phyloP scores from a whole-genome alignment of 306 rosid species.

The Ormosia semicastrata region DNA sequence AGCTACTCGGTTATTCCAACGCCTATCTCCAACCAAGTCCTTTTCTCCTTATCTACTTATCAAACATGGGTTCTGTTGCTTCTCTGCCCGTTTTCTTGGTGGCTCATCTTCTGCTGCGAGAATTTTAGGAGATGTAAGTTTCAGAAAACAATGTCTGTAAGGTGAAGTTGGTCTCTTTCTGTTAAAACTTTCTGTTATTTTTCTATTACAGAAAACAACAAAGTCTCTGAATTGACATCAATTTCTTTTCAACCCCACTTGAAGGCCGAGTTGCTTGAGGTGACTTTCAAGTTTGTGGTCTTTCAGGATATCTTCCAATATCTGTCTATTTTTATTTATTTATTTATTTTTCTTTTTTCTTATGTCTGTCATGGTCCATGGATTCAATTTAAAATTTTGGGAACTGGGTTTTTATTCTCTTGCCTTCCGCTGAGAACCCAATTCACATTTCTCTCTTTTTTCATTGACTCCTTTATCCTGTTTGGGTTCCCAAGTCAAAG shows the following conservation, averaged over 20 bases:
- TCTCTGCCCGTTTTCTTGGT: constrained; percentile 44
- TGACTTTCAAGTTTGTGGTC: constrained; percentile 36
- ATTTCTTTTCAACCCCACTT: constrained; percentile 12
- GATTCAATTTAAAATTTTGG: constrained; percentile 26
- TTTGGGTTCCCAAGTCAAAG: constrained; percentile 35
- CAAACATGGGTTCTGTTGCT: constrained; percentile 17
- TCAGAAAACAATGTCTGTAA: background rate
- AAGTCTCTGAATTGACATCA: constrained; percentile 27
- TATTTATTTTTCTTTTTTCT: background rate
- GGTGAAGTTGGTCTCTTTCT: background rate
- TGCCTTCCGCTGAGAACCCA: constrained; percentile 41
- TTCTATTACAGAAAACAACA: constrained; percentile 27
- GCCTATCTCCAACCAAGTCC: constrained; percentile 9
- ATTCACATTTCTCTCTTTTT: constrained; percentile 28
- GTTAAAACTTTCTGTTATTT: background rate
- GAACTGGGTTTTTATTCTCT: constrained; percentile 39
- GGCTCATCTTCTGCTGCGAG: constrained; percentile 20
- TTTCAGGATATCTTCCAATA: constrained; percentile 24
- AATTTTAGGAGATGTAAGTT: constrained; percentile 1
- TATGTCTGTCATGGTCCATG: constrained; percentile 19
- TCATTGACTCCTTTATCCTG: constrained; percentile 24
- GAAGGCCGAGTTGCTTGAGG: constrained; percentile 32
- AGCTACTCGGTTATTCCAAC: constrained; percentile 35
- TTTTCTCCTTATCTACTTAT: constrained; percentile 23
- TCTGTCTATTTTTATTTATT: background rate